phyloP scores from a whole-genome alignment of 1,284 basidiomycete species.

The Trametes hirsuta region DNA sequence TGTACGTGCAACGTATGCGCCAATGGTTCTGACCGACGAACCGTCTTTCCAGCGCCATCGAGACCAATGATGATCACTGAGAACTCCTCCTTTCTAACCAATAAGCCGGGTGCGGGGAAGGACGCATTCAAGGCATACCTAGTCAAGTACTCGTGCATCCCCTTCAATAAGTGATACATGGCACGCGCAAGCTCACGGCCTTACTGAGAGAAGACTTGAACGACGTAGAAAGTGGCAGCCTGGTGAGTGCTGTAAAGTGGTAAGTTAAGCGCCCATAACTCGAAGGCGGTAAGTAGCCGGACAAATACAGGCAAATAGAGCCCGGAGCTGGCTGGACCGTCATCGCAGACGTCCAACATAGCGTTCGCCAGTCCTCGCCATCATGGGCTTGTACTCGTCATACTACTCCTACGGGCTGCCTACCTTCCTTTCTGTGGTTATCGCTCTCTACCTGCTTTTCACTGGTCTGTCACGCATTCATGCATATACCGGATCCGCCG shows the following conservation, averaged over 20 bases:
- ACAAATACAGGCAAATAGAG: constrained; percentile 19
- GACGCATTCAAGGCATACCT: constrained; percentile 47
- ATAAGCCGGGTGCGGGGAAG: neutral
- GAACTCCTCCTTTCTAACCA: constrained; percentile 84
- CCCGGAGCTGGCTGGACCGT: constrained; percentile 11
- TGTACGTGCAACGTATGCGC: constrained; percentile 3
- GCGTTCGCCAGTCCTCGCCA: constrained; percentile 18
- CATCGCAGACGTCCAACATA: constrained; percentile 17
- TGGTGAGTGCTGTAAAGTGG: too few species aligned
- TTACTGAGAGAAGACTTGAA: neutral
- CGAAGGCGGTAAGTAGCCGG: constrained; percentile 12
- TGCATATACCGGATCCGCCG: neutral
- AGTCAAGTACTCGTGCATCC: constrained; percentile 87
- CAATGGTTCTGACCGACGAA: constrained; percentile 39
- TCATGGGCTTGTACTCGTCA: constrained; percentile 48
- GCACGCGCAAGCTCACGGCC: neutral
- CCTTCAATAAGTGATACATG: constrained; percentile 93
- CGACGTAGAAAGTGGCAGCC: too few species aligned
- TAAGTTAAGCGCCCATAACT: constrained; percentile 6
- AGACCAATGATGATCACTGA: constrained; percentile 91
- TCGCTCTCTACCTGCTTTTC: constrained; percentile 86
- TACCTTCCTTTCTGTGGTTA: constrained; percentile 61
- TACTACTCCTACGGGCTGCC: constrained; percentile 74
- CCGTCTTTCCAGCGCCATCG: constrained; percentile 91
- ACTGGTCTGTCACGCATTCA: constrained; percentile 58